Evolutionary conservation across 176 grass and related monocot genomes (phyloP).

Genomic region (Oropetium thomaeum): DNA sequence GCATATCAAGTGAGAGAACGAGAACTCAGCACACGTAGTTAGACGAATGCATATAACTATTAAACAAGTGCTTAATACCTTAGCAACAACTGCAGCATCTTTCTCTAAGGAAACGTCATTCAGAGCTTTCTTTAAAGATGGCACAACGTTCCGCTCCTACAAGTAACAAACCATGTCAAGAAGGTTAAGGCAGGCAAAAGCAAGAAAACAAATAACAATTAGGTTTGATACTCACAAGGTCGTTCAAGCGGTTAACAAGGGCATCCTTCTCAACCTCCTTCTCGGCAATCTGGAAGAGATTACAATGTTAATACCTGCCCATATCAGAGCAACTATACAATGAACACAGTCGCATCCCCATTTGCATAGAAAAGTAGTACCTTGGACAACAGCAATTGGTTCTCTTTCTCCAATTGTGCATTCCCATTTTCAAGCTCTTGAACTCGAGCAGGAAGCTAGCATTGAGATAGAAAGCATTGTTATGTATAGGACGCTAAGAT

Average conservation of each 20-base stretch:
- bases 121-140: conserved; percentile 56
- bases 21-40: neutral
- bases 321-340: neutral
- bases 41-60: conserved; percentile 17
- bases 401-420: conserved; percentile 57
- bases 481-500: neutral
- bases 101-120: conserved; percentile 85
- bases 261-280: conserved; percentile 80
- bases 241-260: conserved; percentile 59
- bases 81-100: conserved; percentile 80
- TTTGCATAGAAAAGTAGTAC: conserved; percentile 30
- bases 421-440: conserved; percentile 73
- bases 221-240: conserved; percentile 50
- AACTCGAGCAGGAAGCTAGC: conserved; percentile 55
- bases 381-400: conserved; percentile 61
- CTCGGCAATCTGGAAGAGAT: conserved; percentile 55
- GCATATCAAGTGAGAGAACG: neutral
- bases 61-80: conserved; percentile 45
- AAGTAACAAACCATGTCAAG: conserved; percentile 11
- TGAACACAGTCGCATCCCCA: neutral
- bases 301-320: neutral
- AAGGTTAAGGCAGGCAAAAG: conserved; percentile 5
- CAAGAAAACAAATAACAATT: conserved; percentile 17
- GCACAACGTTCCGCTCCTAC: conserved; percentile 68
- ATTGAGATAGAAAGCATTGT: conserved; percentile 20